Evolutionary conservation across 192 early-diverging fungal genomes (phyloP).

Genomic region (Coemansia sp.): DNA sequence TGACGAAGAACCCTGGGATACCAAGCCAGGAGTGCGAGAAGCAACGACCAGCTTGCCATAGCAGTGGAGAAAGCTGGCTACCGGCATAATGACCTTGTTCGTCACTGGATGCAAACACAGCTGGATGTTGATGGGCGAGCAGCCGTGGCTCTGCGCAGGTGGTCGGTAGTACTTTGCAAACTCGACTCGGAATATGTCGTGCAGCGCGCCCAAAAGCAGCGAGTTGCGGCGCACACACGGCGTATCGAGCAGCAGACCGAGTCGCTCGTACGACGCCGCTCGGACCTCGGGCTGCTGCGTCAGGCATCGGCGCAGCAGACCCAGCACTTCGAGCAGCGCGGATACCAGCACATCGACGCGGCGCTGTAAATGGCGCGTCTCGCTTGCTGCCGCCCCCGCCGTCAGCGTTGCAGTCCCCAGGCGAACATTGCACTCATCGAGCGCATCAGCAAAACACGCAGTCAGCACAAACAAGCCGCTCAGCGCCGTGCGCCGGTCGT

Average conservation of each 20-base stretch:
- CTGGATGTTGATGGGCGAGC: constrained; percentile 34
- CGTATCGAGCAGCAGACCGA: constrained; percentile 54
- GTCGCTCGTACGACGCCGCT: constrained; percentile 58
- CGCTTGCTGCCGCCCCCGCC: background rate
- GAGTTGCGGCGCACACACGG: constrained; percentile 13
- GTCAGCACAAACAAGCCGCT: constrained; percentile 64
- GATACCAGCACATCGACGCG: constrained; percentile 17
- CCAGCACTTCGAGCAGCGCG: constrained; percentile 43
- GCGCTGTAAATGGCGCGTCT: background rate
- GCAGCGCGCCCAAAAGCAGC: constrained; percentile 22
- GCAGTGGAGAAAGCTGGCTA: constrained; percentile 33
- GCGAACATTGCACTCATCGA: constrained; percentile 1
- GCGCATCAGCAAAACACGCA: constrained; percentile 19
- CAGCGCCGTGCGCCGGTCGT: constrained; percentile 66
- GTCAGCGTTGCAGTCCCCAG: background rate
- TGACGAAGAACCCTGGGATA: background rate
- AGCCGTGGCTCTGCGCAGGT: constrained; percentile 2
- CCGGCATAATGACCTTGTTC: constrained; percentile 27
- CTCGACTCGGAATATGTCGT: constrained; percentile 36
- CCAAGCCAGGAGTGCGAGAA: background rate
- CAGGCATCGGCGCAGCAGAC: constrained; percentile 68
- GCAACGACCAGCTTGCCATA: constrained; percentile 20
- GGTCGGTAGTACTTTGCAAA: constrained; percentile 49
- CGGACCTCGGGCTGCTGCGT: constrained; percentile 71
- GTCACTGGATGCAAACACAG: constrained; percentile 33